A percentile compares a stretch with the other conserved stretches of the same genome.
phyloP scores from a whole-genome alignment of 106 monocot species.

The Acorus gramineus region DNA sequence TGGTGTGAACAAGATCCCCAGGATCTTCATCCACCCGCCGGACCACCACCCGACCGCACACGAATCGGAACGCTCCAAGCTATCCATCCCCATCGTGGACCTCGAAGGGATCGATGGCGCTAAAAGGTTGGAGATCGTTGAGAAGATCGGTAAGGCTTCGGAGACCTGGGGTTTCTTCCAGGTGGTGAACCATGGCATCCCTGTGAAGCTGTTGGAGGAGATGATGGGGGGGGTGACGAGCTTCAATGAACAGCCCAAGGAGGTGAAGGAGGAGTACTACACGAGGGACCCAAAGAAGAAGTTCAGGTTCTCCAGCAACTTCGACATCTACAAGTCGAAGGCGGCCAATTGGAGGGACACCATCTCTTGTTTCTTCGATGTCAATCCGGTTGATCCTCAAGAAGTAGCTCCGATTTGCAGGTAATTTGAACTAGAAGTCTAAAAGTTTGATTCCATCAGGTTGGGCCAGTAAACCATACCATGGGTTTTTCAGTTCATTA shows the following conservation, averaged over 20 bases:
- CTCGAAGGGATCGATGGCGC: background rate
- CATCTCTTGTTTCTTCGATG: no score
- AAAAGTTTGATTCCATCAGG: no score
- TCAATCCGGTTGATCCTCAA: no score
- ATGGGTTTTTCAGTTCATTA: no score
- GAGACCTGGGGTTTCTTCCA: slow-evolving; percentile 26
- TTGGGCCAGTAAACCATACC: no score
- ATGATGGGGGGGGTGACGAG: slow-evolving; percentile 10
- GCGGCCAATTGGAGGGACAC: no score
- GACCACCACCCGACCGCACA: background rate
- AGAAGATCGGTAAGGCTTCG: slow-evolving; percentile 8
- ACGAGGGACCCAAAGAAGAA: slow-evolving; percentile 7
- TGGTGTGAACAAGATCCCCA: slow-evolving; percentile 22
- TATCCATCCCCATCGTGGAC: no score
- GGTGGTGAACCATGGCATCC: slow-evolving; percentile 23
- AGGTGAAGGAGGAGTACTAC: slow-evolving; percentile 14
- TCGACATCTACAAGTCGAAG: no score
- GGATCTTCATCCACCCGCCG: slow-evolving; percentile 7
- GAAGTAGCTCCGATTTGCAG: no score
- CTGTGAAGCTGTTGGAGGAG: slow-evolving; percentile 2
- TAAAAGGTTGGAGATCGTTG: slow-evolving; percentile 3
- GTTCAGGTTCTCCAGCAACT: no score
- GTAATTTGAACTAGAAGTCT: no score
- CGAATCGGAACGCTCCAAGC: background rate
- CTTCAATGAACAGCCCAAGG: slow-evolving; percentile 19